phyloP scores from a whole-genome alignment of 306 rosid species.

The Vigna radiata region DNA sequence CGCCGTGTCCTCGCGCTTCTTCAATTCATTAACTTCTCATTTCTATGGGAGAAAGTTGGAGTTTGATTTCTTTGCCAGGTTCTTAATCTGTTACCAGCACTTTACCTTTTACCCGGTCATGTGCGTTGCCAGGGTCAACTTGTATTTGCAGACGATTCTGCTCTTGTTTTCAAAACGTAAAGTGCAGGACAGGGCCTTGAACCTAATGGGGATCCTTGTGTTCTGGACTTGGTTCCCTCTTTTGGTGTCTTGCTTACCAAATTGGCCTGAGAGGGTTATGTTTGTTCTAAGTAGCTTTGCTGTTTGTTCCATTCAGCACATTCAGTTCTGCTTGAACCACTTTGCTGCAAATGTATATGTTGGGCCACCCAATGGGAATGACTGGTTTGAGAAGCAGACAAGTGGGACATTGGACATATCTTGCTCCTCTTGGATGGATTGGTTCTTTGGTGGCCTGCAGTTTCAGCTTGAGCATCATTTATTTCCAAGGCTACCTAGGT shows the following conservation, averaged over 20 bases:
- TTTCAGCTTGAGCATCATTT: conserved; percentile 65
- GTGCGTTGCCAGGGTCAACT: conserved; percentile 65
- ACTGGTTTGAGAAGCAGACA: conserved; percentile 72
- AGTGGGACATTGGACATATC: conserved; percentile 61
- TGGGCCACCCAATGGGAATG: conserved; percentile 61
- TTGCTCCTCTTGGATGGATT: conserved; percentile 63
- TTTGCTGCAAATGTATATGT: conserved; percentile 61
- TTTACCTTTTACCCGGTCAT: conserved; percentile 66
- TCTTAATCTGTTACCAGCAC: conserved; percentile 74
- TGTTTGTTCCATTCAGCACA: conserved; percentile 64
- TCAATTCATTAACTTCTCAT: conserved; percentile 59
- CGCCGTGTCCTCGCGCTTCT: conserved; percentile 65
- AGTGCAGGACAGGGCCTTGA: conserved; percentile 59
- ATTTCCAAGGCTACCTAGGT: conserved; percentile 62
- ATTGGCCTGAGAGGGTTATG: conserved; percentile 62
- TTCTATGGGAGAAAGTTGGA: conserved; percentile 67
- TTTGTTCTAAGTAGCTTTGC: conserved; percentile 61
- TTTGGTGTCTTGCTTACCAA: conserved; percentile 62
- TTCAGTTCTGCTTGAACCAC: conserved; percentile 71
- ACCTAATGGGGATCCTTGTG: conserved; percentile 64
- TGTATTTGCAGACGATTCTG: conserved; percentile 66
- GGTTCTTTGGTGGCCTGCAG: conserved; percentile 76
- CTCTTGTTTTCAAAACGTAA: conserved; percentile 47
- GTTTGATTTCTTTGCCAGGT: conserved; percentile 66
- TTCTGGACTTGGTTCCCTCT: conserved; percentile 85